phyloP scores from a whole-genome alignment of 139 green algal species.

The Penium margaritaceum region DNA sequence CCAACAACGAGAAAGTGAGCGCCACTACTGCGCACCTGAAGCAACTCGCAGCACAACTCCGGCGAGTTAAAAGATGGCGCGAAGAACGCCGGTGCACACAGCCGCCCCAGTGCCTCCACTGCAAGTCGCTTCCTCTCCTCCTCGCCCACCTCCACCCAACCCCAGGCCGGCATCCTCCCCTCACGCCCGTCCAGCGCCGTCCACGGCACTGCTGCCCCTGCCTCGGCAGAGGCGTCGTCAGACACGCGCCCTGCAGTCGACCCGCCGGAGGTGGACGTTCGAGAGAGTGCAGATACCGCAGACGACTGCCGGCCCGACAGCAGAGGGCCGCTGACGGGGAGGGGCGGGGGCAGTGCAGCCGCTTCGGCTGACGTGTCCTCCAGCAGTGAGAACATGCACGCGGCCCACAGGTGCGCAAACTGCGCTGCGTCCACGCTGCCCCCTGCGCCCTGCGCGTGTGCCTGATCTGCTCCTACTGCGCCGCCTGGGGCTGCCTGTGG shows the following conservation, averaged over 20 bases:
- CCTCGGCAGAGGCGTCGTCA: too few species aligned
- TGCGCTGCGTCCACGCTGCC: neutral
- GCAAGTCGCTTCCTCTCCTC: slow-evolving; percentile 10
- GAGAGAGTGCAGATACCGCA: too few species aligned
- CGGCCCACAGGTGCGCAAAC: slow-evolving; percentile 21
- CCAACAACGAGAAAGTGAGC: too few species aligned
- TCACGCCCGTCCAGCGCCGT: too few species aligned
- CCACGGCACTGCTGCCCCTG: too few species aligned
- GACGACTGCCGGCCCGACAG: too few species aligned
- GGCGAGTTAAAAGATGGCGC: neutral
- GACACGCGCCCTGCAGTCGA: too few species aligned
- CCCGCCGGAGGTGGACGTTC: too few species aligned
- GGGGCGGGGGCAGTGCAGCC: neutral
- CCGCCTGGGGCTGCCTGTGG: neutral
- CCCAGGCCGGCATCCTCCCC: too few species aligned
- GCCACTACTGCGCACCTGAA: slow-evolving; percentile 2
- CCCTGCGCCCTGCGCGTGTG: neutral
- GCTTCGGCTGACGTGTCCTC: neutral
- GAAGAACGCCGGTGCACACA: slow-evolving; percentile 13
- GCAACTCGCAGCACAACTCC: neutral
- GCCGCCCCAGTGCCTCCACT: slow-evolving; percentile 13
- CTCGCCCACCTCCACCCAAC: neutral
- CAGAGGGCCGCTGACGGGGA: too few species aligned
- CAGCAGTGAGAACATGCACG: neutral
- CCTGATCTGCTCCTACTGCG: neutral